Base-by-base conservation (phyloP, 2,329 filamentous ascomycete genomes). In the Penicillium hesseltinei region DNA sequence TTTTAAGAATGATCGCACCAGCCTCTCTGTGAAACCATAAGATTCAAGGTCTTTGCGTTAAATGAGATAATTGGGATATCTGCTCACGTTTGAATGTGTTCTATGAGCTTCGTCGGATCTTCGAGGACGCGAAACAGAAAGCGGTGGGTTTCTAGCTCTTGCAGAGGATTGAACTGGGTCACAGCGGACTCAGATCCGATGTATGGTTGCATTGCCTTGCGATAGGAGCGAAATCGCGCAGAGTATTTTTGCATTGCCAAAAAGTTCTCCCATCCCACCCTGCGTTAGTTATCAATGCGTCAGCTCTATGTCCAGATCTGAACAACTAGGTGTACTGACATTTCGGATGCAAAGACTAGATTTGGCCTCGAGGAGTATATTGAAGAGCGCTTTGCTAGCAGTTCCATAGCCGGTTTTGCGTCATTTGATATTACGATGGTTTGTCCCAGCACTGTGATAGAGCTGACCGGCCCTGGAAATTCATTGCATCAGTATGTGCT, bases 121-220 rank as follows among this genome's bases (percentile, higher is more conserved):
- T 77, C 64, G 19, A 79, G 64, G 0, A 80, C 60, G 10, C 76
- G 75, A 27, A 78, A 66, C 11, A 83, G 66, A 42, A 81, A 79
- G 3, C 75, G 75, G 2, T 72, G 69, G 2, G 72, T 72, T 56
- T 83, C 80, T 1, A 68, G 64, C 42, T 82, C 77, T 56, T 82
- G 78, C 0, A 80, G 36, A 0, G 57, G 33, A 36, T 78, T 67
- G 56, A 78, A 81, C 21, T 75, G 73, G 1, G 73, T 58, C 0
- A 77, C 72, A 0, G 71, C 62, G 0, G 62, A 54, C 36, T 77
- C 77, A 0, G 78, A 76, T 0, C 81, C 81, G 6, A 84, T 69
- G 13, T 78, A 70, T n/a, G 73, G 71, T 27, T 73, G 69, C 40
- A 80, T 73, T 10, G 77, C 72, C 64, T 78, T 83, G 11, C 82